Evolutionary conservation across 306 rosid genomes (phyloP), one percentile per base, ranked within the genome.

Genomic region (Arachis hypogaea): DNA sequence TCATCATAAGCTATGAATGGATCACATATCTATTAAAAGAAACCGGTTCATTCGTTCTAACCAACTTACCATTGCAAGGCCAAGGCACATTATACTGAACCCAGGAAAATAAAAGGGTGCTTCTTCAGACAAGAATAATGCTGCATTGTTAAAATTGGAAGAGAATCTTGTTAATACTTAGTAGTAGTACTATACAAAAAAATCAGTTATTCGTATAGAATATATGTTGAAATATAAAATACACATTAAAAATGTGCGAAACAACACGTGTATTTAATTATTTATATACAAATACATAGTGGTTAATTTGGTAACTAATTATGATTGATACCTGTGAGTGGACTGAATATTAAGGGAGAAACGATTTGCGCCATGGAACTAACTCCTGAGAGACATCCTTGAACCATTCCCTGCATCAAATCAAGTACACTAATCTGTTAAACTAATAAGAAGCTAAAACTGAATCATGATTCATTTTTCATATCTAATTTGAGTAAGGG

Each of bases 101-200:
- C 97, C 98, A 7, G 98, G 98, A 80, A 75, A 93, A 72, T 84
- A 4, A 68, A 93, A 89, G 1, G 98, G 98, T 61, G 98, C 97
- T 28, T 80, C 76, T 45, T 88, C 91, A 8, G 98, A 93, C 73
- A 82, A 83, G 84, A 93, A 93, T 22, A 86, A 69, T 38, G 98
- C 98, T 93, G 91, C 64, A 76, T 47, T 22, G 28, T 22, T 22
- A 22, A 22, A 22, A 38, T 4, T 22, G 28, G 28, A 38, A 42
- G 33, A 68, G 22, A 74, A 68, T 11, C 47, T 69, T 59, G 61
- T 78, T 64, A 86, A 72, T 51, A 46, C 57, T 57, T 65, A 54
- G n/a, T n/a, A 33, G 43, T 45, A 7, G 29, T 52, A 29, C 29
- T 22, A 22, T 22, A 22, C 1, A 22, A 22, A 22, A 22, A 22